Evolutionary conservation across 495 filamentous ascomycete genomes (phyloP).

Genomic region (Aspergillus sparsus): DNA sequence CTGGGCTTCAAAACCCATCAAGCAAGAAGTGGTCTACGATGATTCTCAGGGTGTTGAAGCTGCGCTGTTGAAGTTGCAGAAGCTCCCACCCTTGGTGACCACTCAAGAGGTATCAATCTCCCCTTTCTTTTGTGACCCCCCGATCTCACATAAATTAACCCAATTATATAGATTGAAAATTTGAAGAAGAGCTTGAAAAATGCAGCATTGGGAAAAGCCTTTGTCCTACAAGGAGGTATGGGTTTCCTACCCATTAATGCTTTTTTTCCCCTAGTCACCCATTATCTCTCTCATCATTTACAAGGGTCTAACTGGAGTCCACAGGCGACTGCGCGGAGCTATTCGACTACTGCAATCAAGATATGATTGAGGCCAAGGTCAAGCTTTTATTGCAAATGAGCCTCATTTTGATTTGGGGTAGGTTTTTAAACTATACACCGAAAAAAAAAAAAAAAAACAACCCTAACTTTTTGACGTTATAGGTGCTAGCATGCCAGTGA

Average conservation of each 20-base stretch:
- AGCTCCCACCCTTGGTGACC: constrained; percentile 86
- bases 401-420: constrained; percentile 84
- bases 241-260: not conserved
- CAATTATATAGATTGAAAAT: constrained; percentile 61
- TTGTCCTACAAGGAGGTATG: constrained; percentile 84
- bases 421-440: constrained; percentile 16
- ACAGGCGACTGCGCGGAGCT: constrained; percentile 90
- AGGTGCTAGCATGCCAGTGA: constrained; percentile 84
- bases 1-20: constrained; percentile 89
- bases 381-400: constrained; percentile 97
- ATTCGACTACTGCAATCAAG: constrained; percentile 92
- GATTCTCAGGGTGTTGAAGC: constrained; percentile 63
- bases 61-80: constrained; percentile 68
- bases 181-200: constrained; percentile 76
- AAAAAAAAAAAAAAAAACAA: too few relatives aligned
- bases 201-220: constrained; percentile 88
- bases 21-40: constrained; percentile 82
- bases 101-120: constrained; percentile 59
- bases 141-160: constrained; percentile 1
- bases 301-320: not conserved
- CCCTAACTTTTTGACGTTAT: too few relatives aligned
- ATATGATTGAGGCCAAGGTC: constrained; percentile 90
- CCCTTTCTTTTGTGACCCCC: not conserved
- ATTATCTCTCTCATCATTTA: constrained; percentile 6
- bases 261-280: not conserved